Base-by-base conservation (phyloP, 176 grass and related monocot species). In the Zoysia pacifica region DNA sequence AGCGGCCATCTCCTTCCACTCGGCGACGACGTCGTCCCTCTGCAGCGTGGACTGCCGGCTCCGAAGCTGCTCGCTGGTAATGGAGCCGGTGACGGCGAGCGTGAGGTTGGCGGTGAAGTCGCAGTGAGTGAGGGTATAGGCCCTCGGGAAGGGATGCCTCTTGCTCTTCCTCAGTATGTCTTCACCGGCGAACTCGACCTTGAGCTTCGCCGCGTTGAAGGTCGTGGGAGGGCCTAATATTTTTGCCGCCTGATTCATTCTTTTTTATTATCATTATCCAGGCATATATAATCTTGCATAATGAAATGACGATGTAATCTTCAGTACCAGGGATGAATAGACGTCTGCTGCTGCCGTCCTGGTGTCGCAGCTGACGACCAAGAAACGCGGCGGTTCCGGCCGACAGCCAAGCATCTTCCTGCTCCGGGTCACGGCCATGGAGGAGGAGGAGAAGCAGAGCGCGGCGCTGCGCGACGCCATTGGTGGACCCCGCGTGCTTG, bases 91-190 rank as follows among this genome's bases (percentile, higher is more conserved):
- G 20, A 97, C 85, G 2, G 80, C 89, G 48, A 97, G 77, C 36
- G 94, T 94, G 12, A 97, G 68, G 79, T 97, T 94, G 3, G 94
- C 94, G 35, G 91, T 94, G 53, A 91, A 92, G 85, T 97, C 94
- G 77, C 91, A 97, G 83, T 97, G 91, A 54, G 87, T 94, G 42
- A 97, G 91, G 11, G 91, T 92, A 76, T 97, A 97, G 19, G 91
- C 91, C 62, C 91, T 54, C 6, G 87, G 89, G 87, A 94, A 90
- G 48, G 75, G 50, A 55, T 78, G 72, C n/a, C 36, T 75, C 75
- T 39, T 70, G 40, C 37, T n/a, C 9, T 8, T 76, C 18, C 10
- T 9, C 40, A 9, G 18, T 41, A 76, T 61, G 56, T 91, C 86
- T 58, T 80, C 85, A 7, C 81, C 80, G 59, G 67, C 85, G 82